A percentile compares a stretch with the other conserved stretches of the same genome.
Evolutionary conservation across 208 protist genomes (phyloP).

Genomic region (Balamuthia mandrillaris): DNA sequence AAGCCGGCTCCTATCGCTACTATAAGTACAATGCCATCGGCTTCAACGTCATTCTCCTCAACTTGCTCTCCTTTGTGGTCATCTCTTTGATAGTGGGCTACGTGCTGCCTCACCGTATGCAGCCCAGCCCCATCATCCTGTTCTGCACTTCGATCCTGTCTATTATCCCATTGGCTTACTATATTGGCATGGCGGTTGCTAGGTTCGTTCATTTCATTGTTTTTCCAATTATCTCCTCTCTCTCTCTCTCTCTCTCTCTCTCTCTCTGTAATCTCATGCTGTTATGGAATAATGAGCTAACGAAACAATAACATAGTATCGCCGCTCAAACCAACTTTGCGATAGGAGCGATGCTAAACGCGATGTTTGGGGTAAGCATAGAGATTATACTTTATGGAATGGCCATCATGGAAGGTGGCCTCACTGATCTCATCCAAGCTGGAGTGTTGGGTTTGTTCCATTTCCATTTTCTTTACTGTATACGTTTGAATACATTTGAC

Average conservation of each 20-base stretch:
- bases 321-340: conserved; percentile 72
- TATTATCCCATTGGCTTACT: conserved; percentile 71
- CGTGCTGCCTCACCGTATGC: neutral
- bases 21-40: conserved; percentile 62
- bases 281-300: too few relatives aligned
- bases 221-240: too few relatives aligned
- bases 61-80: conserved; percentile 49
- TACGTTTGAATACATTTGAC: neutral
- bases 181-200: conserved; percentile 63
- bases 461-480: neutral
- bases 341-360: conserved; percentile 73
- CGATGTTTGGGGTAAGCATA: conserved; percentile 76
- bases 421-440: conserved; percentile 7
- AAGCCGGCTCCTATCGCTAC: conserved; percentile 55
- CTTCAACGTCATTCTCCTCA: conserved; percentile 63
- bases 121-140: conserved; percentile 32
- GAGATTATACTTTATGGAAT: conserved; percentile 71
- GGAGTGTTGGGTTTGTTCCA: neutral
- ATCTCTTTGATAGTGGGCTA: conserved; percentile 49
- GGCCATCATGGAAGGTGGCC: conserved; percentile 42
- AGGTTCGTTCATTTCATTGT: neutral
- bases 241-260: too few relatives aligned
- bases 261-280: too few relatives aligned
- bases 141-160: conserved; percentile 59
- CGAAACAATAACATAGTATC: too few relatives aligned